phyloP scores from a whole-genome alignment of 1,284 basidiomycete genomes.

The Farysia itapuensis region DNA sequence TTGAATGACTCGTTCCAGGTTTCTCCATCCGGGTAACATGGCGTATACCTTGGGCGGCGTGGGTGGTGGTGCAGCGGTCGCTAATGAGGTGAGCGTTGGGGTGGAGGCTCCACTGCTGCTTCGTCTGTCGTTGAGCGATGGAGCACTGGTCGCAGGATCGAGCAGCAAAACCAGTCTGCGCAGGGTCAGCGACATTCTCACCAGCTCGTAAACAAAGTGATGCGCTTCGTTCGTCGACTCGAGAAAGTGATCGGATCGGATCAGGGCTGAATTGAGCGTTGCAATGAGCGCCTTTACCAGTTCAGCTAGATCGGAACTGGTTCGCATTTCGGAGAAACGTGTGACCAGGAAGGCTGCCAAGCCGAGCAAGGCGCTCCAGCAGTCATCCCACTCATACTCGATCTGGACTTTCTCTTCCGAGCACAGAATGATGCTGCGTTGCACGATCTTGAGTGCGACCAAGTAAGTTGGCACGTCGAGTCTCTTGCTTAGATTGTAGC shows the following conservation, averaged over 20 bases:
- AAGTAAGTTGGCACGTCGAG: slow-evolving; percentile 40
- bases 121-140: too few species aligned
- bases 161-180: slow-evolving; percentile 16
- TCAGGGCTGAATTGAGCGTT: slow-evolving; percentile 34
- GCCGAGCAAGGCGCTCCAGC: slow-evolving; percentile 41
- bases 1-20: slow-evolving; percentile 26
- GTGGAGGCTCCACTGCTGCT: not conserved
- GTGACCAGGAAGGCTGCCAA: slow-evolving; percentile 33
- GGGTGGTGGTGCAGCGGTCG: not conserved
- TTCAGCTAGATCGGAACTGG: slow-evolving; percentile 15
- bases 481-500: slow-evolving; percentile 52
- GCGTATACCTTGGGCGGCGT: slow-evolving; percentile 20
- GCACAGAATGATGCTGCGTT: slow-evolving; percentile 33
- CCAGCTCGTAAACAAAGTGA: slow-evolving; percentile 47
- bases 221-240: slow-evolving; percentile 37
- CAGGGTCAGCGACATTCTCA: slow-evolving; percentile 27
- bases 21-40: slow-evolving; percentile 28
- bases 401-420: slow-evolving; percentile 35
- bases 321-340: slow-evolving; percentile 31
- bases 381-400: slow-evolving; percentile 50
- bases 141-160: slow-evolving; percentile 1
- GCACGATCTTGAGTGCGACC: slow-evolving; percentile 38
- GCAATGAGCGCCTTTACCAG: slow-evolving; percentile 37
- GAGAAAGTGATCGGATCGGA: slow-evolving; percentile 38
- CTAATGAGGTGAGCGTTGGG: not conserved